Base-by-base conservation (phyloP, 2,329 filamentous ascomycete genomes). In the Keithomyces neogunnii region DNA sequence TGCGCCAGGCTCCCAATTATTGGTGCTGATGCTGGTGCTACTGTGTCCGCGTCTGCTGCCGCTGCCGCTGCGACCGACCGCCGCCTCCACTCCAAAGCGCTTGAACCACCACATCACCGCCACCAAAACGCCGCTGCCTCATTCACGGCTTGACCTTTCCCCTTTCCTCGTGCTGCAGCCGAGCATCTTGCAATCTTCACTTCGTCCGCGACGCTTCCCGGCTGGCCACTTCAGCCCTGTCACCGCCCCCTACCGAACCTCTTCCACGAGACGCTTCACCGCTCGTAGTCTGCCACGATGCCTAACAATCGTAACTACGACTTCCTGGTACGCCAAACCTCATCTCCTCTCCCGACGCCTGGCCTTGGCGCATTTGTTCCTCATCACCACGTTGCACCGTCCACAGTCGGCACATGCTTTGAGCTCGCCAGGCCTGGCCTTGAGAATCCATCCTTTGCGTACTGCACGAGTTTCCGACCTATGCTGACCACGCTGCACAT, bases 281-380 rank as follows among this genome's bases (percentile, higher is more conserved):
- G 48, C 45, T 47, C 57, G 44, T 45, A 55, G 46, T 52, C 52
- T 58, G 58, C 58, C 70, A 78, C 67, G 63, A 99, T 99, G 93
- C 91, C 93, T 65, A 89, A 88, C 72, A 95, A 92, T 78, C 85
- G 93, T 73, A 99, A 99, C 78, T 99, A 99, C 75, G 93, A 99
- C 73, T 97, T 97, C 73, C 80, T 99, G 74, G 92, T 97, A 85
- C 67, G 85, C 51, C 51, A 51, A 47, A 54, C 57, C 53, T 52
- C 58, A 52, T 53, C 54, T 53, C 51, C 51, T 51, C 48, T 28
- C 47, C 30, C 30, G 30, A 36, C 4, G 10, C 31, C 31, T 42
- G 7, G 39, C 8, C 19, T 19, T 29, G 50, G 31, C 39, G 45
- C 47, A 26, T 47, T 44, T 32, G 30, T 40, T 31, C n/a, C 28